Evolutionary conservation across 257 asterid genomes (phyloP), one percentile per base, ranked within the genome.

Genomic region (Solanum virginianum): DNA sequence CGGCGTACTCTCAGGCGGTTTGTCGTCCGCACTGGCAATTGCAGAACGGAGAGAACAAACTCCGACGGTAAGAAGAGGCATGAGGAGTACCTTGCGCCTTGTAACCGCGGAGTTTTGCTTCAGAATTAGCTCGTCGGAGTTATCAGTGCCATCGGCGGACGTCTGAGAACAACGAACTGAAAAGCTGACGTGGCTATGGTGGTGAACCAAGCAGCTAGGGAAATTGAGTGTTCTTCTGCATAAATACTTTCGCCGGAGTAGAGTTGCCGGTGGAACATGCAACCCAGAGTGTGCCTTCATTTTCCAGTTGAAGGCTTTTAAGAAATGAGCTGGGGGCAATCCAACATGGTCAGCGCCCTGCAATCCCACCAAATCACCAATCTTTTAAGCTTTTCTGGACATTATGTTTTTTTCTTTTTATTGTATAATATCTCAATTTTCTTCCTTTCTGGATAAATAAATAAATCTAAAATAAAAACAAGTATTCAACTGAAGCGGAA

Each of bases 11-110:
- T 79, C 49, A 55, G 11, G 29, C 17, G 75, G 83, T 70, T 91
- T 90, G 82, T 95, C 97, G 13, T 92, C 97, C 39, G 97, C 97
- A 88, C 87, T 92, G n/a, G 95, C 95, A 81, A 92, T 89, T 81
- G 95, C 91, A 51, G 96, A 89, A 10, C 89, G 92, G 45, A 95
- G 85, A 47, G 90, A 89, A 69, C 92, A 88, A 72, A 93, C 93
- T 89, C 97, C 97, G 81, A 87, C 60, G 20, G 91, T 91, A 79
- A 95, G 86, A 57, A 93, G 83, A 13, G 97, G 95, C 82, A 94
- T 84, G 75, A 90, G 43, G 10, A 95, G 85, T 87, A 92, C 91
- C 80, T 90, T 88, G 43, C 98, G 95, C 84, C 98, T 89, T 82
- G 83, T 91, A 59, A 86, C 79, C 4, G 60, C 29, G 24, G 47